Conservation (phyloP, 495 filamentous ascomycete species). For the Aspergillus egyptiacus region DNA sequence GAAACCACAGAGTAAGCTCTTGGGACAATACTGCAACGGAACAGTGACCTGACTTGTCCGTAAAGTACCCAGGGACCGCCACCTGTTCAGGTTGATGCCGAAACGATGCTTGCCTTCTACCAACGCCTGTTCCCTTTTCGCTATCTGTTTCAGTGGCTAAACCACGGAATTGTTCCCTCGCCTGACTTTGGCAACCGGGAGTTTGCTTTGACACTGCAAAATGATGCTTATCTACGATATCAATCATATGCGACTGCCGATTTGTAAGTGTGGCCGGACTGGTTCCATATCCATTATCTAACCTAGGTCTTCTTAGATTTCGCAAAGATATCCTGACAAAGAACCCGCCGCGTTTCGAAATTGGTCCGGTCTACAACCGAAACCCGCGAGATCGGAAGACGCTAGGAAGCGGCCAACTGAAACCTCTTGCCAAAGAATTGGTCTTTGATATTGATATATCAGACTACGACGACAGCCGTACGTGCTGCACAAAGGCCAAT, state of each 20-base stretch:
- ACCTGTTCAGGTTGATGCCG: slow-evolving; percentile 58
- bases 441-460: slow-evolving; percentile 99
- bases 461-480: slow-evolving; percentile 94
- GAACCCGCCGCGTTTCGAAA: slow-evolving; percentile 93
- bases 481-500: slow-evolving; percentile 87
- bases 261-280: slow-evolving; percentile 49
- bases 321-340: slow-evolving; percentile 83
- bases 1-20: slow-evolving; percentile 37
- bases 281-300: slow-evolving; percentile 1
- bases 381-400: slow-evolving; percentile 93
- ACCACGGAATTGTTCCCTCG: slow-evolving; percentile 79
- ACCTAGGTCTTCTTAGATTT: slow-evolving; percentile 46
- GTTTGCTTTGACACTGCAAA: slow-evolving; percentile 87
- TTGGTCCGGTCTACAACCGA: slow-evolving; percentile 88
- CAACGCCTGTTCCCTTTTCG: slow-evolving; percentile 94
- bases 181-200: slow-evolving; percentile 89
- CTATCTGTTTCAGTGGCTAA: slow-evolving; percentile 95
- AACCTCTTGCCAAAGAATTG: slow-evolving; percentile 83
- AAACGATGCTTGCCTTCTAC: slow-evolving; percentile 86
- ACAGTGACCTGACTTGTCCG: slow-evolving; percentile 9
- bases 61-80: slow-evolving; percentile 20
- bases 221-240: slow-evolving; percentile 87
- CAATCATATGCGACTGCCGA: slow-evolving; percentile 83
- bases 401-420: slow-evolving; percentile 54
- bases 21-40: neutral